A percentile compares a stretch with the other conserved stretches of the same genome.
These are phyloP conservation scores for Kuraishia cidri DNA, from an alignment of 805 yeast species.

Conservation along the genomic window DNA sequence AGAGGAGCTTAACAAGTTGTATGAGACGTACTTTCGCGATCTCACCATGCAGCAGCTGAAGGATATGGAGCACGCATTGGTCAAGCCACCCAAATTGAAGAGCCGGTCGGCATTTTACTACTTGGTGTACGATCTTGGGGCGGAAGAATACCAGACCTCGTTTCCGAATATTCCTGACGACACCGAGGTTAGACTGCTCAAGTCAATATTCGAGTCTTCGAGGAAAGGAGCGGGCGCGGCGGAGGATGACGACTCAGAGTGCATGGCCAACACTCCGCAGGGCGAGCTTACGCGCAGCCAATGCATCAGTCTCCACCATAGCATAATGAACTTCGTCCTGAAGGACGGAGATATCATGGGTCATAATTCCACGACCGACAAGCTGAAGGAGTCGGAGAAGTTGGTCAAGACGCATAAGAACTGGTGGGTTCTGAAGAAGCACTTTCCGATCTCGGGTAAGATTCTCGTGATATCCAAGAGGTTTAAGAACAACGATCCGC, in stretches of 20 bases:
- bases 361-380: neutral
- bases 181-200: neutral
- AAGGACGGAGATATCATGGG: neutral
- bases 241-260: neutral
- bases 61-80: constrained; percentile 5
- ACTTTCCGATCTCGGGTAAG: neutral
- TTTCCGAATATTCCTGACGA: constrained; percentile 13
- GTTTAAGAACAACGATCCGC: constrained; percentile 1
- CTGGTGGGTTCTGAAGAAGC: constrained; percentile 3
- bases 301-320: constrained; percentile 1
- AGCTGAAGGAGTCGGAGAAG: neutral
- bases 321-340: neutral
- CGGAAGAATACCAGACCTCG: constrained; percentile 13
- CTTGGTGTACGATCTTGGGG: constrained; percentile 10
- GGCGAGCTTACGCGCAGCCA: neutral
- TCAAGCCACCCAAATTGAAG: neutral
- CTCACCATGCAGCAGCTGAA: constrained; percentile 14
- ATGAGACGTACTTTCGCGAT: constrained; percentile 14
- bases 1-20: constrained; percentile 10
- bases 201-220: too few species aligned
- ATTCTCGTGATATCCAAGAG: neutral
- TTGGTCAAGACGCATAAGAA: constrained; percentile 3
- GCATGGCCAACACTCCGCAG: neutral
- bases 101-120: constrained; percentile 12
- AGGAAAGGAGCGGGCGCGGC: neutral